phyloP scores from a whole-genome alignment of 2,329 filamentous ascomycete species.

The Elsinoe ampelina region DNA sequence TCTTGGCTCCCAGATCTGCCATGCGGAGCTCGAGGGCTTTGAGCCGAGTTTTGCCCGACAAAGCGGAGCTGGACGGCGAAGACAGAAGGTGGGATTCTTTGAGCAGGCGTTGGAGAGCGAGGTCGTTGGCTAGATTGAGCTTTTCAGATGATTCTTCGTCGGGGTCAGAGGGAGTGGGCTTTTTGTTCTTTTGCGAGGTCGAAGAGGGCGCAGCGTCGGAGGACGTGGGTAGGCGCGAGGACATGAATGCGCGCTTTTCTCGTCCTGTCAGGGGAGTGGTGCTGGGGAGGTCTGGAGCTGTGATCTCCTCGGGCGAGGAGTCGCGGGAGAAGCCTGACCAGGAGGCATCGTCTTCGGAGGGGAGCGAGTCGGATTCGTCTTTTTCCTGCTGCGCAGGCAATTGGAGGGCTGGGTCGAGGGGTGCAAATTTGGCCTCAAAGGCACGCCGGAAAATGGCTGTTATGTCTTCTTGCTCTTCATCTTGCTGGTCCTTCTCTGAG shows the following conservation, averaged over 20 bases:
- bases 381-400: constrained; percentile 28
- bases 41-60: constrained; percentile 61
- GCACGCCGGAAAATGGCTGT: constrained; percentile 71
- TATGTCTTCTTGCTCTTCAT: constrained; percentile 44
- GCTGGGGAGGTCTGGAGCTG: constrained; percentile 20
- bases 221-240: constrained; percentile 24
- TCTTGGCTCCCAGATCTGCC: constrained; percentile 68
- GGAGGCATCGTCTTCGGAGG: constrained; percentile 23
- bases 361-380: constrained; percentile 21
- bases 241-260: constrained; percentile 74
- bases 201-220: constrained; percentile 19
- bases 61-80: constrained; percentile 43
- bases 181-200: constrained; percentile 17
- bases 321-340: constrained; percentile 17
- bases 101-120: constrained; percentile 82
- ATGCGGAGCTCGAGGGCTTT: constrained; percentile 78
- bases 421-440: constrained; percentile 82
- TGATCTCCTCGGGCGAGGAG: constrained; percentile 32
- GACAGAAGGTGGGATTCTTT: constrained; percentile 82
- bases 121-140: constrained; percentile 75
- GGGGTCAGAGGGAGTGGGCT: constrained; percentile 25
- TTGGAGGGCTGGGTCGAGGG: constrained; percentile 44
- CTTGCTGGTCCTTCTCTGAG: constrained; percentile 32
- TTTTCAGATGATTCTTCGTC: constrained; percentile 49
- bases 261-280: constrained; percentile 36